Base-by-base conservation (phyloP, 257 asterid genomes). In the Forsythia viridissima region DNA sequence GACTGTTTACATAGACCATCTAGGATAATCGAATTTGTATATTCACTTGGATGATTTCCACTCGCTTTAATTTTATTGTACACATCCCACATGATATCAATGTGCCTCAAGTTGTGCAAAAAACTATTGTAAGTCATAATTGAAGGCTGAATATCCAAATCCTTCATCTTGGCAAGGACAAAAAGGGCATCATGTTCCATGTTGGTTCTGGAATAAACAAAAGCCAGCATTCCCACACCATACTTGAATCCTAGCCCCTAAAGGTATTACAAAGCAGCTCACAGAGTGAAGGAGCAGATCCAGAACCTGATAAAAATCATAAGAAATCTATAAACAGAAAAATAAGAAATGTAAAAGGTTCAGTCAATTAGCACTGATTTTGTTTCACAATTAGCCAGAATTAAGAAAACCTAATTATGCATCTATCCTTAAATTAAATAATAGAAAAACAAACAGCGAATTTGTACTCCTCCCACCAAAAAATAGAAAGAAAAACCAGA, bases 191-290 rank as follows among this genome's bases (percentile, higher is more conserved):
- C 98, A 52, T 80, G 80, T 21, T 88, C 86, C 98, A 94, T 91
- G 73, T 76, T 82, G 38, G 73, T 75, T 78, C 84, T 84, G 71
- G 92, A 88, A 82, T 85, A 94, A 72, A 86, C 87, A 86, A 89
- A 88, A 78, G 90, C 89, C 82, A 94, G 82, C 83, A 86, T 83
- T 94, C 94, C 98, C 94, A 92, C 69, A 92, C 92, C 77, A 81
- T 40, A 76, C 76, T 84, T 39, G 89, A 84, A 65, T 80, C 87
- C 90, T 90, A 83, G 74, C 76, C 80, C 76, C 46, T 80, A 83
- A 89, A 91, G 88, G 73, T 81, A 80, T 75, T 73, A 69, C 18
- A 84, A 82, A 94, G 97, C 81, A 91, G 80, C 81, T 91, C 90
- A 82, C 93, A 89, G 9, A 88, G 84, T 70, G 86, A 80, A 63